Percentiles rank a stretch among this genome's conserved stretches.
Evolutionary conservation across 805 yeast genomes (phyloP).

Genomic region (Saturnispora gosingensis): DNA sequence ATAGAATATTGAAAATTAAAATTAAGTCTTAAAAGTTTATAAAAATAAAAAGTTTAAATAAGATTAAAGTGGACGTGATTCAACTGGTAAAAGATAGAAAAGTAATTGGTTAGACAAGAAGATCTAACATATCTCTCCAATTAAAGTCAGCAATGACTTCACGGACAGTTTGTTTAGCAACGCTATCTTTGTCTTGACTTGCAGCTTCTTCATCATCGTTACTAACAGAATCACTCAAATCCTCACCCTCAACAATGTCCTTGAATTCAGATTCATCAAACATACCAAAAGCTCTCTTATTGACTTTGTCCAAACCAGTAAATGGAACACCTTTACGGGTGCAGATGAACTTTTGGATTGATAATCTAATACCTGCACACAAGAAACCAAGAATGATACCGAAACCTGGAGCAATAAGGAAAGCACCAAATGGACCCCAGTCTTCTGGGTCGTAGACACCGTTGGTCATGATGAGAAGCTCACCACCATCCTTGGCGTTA

Average conservation of each 20-base stretch:
- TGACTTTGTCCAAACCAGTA: slow-evolving; percentile 36
- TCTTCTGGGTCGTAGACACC: slow-evolving; percentile 71
- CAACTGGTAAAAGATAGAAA: background rate
- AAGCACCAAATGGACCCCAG: slow-evolving; percentile 95
- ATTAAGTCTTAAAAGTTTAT: background rate
- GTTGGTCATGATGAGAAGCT: slow-evolving; percentile 61
- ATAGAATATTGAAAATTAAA: background rate
- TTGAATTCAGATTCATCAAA: slow-evolving; percentile 9
- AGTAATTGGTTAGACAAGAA: slow-evolving; percentile 7
- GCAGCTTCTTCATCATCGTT: background rate
- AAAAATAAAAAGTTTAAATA: background rate
- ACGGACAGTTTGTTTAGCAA: slow-evolving; percentile 6
- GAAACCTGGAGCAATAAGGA: slow-evolving; percentile 82
- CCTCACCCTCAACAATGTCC: slow-evolving; percentile 10
- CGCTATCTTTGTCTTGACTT: background rate
- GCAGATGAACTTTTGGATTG: slow-evolving; percentile 25
- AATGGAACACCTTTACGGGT: slow-evolving; percentile 32
- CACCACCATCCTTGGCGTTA: slow-evolving; percentile 67
- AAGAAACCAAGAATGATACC: slow-evolving; percentile 52
- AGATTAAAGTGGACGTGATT: background rate
- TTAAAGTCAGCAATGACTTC: slow-evolving; percentile 10
- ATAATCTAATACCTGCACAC: slow-evolving; percentile 42
- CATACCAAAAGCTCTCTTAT: slow-evolving; percentile 12
- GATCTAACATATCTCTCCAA: slow-evolving; percentile 10
- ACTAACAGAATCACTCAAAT: slow-evolving; percentile 2